phyloP scores from a whole-genome alignment of 2,329 filamentous ascomycete species.

The Aspergillus clavatus region DNA sequence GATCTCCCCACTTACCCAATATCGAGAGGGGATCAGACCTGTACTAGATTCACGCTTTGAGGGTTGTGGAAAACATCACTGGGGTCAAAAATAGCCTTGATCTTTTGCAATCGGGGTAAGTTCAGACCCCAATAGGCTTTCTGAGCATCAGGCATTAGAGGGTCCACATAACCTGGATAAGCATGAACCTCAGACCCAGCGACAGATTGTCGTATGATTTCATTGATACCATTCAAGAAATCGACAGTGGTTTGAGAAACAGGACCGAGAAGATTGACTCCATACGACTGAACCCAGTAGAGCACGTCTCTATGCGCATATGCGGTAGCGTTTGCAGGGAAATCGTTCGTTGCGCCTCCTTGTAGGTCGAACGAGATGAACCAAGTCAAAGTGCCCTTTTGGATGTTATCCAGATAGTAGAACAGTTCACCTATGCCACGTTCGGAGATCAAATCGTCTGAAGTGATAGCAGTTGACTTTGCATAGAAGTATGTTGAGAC shows the following conservation, averaged over 20 bases:
- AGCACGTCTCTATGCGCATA: conserved; percentile 61
- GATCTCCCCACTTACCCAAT: no score
- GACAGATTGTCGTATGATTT: conserved; percentile 23
- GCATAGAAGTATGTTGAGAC: conserved; percentile 51
- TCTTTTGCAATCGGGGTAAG: conserved; percentile 40
- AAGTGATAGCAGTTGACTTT: conserved; percentile 53
- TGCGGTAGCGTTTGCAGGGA: conserved; percentile 52
- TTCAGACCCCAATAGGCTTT: conserved; percentile 53
- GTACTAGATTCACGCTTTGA: conserved; percentile 38
- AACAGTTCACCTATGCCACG: conserved; percentile 49
- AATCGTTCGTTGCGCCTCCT: conserved; percentile 57
- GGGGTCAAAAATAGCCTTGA: conserved; percentile 52
- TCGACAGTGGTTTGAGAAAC: conserved; percentile 44
- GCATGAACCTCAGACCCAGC: conserved; percentile 41
- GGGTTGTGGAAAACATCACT: conserved; percentile 54
- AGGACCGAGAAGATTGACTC: conserved; percentile 44
- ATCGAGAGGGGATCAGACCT: no score
- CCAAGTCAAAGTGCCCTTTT: conserved; percentile 54
- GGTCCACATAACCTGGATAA: conserved; percentile 61
- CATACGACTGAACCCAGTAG: conserved; percentile 61
- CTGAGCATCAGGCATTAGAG: conserved; percentile 42
- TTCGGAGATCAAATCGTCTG: conserved; percentile 46
- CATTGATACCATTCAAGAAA: conserved; percentile 51
- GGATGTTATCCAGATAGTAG: conserved; percentile 47
- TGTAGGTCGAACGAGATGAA: conserved; percentile 59